Evolutionary conservation across 352 stramenopile genomes (phyloP), one percentile per base, ranked within the genome.

Genomic region (Pythium apleroticum): DNA sequence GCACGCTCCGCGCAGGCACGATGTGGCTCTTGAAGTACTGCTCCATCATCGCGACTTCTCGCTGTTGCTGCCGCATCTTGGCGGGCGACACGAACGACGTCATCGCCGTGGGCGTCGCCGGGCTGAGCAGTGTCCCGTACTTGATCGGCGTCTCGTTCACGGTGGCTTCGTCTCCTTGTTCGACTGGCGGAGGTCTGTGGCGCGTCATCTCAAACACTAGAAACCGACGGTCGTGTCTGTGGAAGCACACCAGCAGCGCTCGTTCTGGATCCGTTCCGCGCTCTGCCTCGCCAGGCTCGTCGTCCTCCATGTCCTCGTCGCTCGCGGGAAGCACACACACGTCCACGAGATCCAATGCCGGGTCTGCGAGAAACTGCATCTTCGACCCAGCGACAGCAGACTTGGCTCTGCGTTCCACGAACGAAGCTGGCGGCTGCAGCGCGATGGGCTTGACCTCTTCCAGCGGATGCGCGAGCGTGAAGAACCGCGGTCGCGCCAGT

Each of bases 401-500:
- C 19, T 24, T 45, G 11, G 30, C 46, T 59, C 37, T 55, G 14
- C 53, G 49, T 24, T 30, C 27, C 19, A 30, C 33, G 17, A 24
- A 45, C 6, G n/a, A 19, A 11, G 46, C 20, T 5, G 53, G 10
- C 27, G 56, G 4, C 10, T 24, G n/a, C 57, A 78, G 0, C 4
- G 80, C 79, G 22, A 91, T 69, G 3, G 86, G 86, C 57, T 89
- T 90, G 33, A 93, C 77, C 56, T 95, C 86, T 35, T 91, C 82
- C 20, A 95, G 75, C 27, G 86, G 86, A 52, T 90, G 80, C 31
- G 74, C 55, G 3, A 95, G 73, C 28, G 84, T 91, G 62, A 95
- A 95, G 57, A 87, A 89, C 14, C 79, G 72, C 10, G 86, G 84
- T 30, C 72, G 80, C 1, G 63, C 39, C 9, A 66, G 25, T 10